Evolutionary conservation across 306 rosid genomes (phyloP).

Genomic region (Cicer judaicum): DNA sequence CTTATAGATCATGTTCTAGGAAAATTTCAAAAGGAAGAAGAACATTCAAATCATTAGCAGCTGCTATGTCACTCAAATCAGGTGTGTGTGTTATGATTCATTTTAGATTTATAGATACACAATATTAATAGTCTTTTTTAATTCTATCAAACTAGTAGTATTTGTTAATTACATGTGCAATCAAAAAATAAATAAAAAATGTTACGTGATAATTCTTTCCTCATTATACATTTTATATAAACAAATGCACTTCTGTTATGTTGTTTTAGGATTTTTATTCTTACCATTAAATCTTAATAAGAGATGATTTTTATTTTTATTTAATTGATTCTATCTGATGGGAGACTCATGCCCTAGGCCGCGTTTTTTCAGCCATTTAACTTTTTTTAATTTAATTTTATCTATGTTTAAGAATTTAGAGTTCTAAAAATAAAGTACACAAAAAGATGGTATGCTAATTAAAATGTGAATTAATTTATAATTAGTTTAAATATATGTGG

Average conservation of each 20-base stretch:
- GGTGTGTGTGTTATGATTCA: conserved; percentile 41
- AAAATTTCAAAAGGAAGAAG: conserved; percentile 25
- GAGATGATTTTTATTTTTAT: too few species aligned
- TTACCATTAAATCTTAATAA: too few species aligned
- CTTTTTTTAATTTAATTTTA: too few species aligned
- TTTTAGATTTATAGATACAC: background rate
- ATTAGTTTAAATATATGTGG: conserved; percentile 4
- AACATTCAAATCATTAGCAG: conserved; percentile 53
- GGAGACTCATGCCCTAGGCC: too few species aligned
- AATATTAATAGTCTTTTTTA: conserved; percentile 1
- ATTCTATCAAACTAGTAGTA: conserved; percentile 1
- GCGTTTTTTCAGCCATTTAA: too few species aligned
- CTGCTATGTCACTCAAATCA: conserved; percentile 54
- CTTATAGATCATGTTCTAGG: background rate
- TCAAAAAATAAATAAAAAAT: background rate
- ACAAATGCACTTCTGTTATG: background rate
- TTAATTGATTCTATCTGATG: too few species aligned
- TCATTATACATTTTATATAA: background rate
- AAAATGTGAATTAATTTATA: conserved; percentile 23
- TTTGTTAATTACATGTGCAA: background rate
- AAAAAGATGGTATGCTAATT: background rate
- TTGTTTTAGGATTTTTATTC: background rate
- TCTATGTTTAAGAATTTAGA: too few species aligned
- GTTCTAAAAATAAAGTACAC: too few species aligned
- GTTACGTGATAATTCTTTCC: conserved; percentile 7